phyloP scores from a whole-genome alignment of 2,329 filamentous ascomycete genomes.

The Chaetomium olivaceum region DNA sequence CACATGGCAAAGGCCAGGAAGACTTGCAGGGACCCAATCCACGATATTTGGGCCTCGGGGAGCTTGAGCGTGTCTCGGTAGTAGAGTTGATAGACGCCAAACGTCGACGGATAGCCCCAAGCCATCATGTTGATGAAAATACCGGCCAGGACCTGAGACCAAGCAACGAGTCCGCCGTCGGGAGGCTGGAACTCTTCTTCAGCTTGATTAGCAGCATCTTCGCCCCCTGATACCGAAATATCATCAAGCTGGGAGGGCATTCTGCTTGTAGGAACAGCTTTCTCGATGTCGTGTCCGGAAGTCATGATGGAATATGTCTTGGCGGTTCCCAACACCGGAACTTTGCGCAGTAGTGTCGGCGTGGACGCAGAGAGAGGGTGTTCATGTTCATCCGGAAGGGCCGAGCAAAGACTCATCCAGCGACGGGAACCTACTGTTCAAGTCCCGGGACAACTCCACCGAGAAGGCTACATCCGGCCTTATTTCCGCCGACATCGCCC shows the following conservation, averaged over 20 bases:
- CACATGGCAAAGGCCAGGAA: constrained; percentile 53
- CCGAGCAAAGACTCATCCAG: background rate
- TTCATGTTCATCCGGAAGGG: background rate
- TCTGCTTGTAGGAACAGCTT: constrained; percentile 6
- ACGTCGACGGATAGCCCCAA: constrained; percentile 53
- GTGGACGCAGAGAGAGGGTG: background rate
- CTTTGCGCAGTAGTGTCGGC: background rate
- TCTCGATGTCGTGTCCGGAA: constrained; percentile 22
- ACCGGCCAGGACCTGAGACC: constrained; percentile 52
- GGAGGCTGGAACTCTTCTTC: constrained; percentile 36
- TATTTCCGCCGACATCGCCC: constrained; percentile 29
- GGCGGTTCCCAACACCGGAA: background rate
- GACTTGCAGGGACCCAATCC: constrained; percentile 53
- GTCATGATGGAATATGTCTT: background rate
- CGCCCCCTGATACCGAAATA: background rate
- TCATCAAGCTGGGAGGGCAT: background rate
- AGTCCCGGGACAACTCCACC: constrained; percentile 5
- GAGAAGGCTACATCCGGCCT: constrained; percentile 18
- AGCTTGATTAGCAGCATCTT: background rate
- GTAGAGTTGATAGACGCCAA: constrained; percentile 52
- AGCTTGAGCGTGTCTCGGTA: constrained; percentile 42
- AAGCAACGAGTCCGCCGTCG: constrained; percentile 50
- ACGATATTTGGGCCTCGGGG: constrained; percentile 44
- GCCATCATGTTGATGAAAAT: constrained; percentile 51
- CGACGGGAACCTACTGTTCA: background rate